Percentiles rank a stretch among this genome's conserved stretches.
These are phyloP conservation scores for Pyrenula aspistea DNA, from an alignment of 495 filamentous ascomycete genomes.

Conservation along the genomic window DNA sequence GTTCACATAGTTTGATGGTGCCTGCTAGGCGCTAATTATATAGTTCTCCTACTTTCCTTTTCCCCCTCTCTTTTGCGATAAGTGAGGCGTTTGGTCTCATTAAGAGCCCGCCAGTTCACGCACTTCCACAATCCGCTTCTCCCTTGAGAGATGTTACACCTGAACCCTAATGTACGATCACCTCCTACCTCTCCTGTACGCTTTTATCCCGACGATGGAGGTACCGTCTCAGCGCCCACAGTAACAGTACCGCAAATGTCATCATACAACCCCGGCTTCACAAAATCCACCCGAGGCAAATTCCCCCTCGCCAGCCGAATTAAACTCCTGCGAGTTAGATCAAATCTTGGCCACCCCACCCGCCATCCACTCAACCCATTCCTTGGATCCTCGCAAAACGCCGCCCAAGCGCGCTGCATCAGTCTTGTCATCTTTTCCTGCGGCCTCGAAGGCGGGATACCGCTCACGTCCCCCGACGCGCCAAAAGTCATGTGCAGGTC, in stretches of 20 bases:
- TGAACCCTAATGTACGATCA: too few species aligned
- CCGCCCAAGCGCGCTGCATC: slow-evolving; percentile 33
- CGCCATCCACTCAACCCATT: slow-evolving; percentile 25
- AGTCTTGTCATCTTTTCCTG: slow-evolving; percentile 23
- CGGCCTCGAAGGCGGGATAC: slow-evolving; percentile 12
- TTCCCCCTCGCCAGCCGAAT: neutral
- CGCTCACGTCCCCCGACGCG: slow-evolving; percentile 22
- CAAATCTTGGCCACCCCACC: slow-evolving; percentile 25
- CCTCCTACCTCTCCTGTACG: too few species aligned
- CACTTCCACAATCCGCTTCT: too few species aligned
- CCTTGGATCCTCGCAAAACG: slow-evolving; percentile 36
- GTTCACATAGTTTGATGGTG: too few species aligned
- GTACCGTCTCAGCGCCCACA: neutral
- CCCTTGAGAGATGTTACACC: too few species aligned
- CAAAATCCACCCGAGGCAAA: neutral
- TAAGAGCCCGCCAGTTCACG: too few species aligned
- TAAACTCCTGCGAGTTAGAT: slow-evolving; percentile 12
- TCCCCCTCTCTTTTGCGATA: too few species aligned
- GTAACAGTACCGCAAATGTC: neutral
- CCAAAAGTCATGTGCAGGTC: slow-evolving; percentile 40
- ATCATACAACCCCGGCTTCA: neutral
- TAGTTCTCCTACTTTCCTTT: too few species aligned
- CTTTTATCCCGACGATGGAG: neutral
- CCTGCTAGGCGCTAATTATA: too few species aligned
- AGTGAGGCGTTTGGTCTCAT: too few species aligned